These are phyloP conservation scores for Cantharellus anzutake DNA, from an alignment of 768 basidiomycete genomes.

Conservation along the genomic window DNA sequence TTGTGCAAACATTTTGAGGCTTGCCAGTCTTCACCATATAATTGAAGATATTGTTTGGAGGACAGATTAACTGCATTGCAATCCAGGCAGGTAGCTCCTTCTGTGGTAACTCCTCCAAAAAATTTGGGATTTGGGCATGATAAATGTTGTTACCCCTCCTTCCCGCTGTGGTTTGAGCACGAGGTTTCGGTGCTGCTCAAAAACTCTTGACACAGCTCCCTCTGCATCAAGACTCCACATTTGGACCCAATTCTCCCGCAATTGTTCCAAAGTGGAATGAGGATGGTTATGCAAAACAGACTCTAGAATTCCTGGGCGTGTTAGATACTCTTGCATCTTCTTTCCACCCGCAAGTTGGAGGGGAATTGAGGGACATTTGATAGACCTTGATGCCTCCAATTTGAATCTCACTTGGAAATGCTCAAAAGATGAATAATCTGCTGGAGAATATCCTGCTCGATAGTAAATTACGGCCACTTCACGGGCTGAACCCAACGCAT, in stretches of 20 bases:
- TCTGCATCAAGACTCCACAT: conserved; percentile 62
- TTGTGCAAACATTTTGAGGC: conserved; percentile 31
- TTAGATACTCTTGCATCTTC: conserved; percentile 82
- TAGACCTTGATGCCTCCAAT: conserved; percentile 65
- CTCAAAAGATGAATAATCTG: conserved; percentile 46
- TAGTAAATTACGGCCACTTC: conserved; percentile 86
- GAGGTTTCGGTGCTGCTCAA: conserved; percentile 29
- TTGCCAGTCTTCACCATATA: conserved; percentile 62
- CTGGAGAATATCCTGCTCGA: conserved; percentile 73
- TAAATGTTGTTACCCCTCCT: conserved; percentile 97
- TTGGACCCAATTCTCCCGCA: conserved; percentile 67
- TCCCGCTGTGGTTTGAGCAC: conserved; percentile 97
- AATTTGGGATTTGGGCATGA: conserved; percentile 56
- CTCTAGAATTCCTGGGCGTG: conserved; percentile 53
- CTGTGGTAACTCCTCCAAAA: conserved; percentile 41
- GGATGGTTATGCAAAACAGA: conserved; percentile 21
- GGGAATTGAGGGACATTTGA: conserved; percentile 82
- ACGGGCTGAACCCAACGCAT: conserved; percentile 13
- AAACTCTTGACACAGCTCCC: conserved; percentile 32
- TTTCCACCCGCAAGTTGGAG: conserved; percentile 93
- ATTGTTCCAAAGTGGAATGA: conserved; percentile 23
- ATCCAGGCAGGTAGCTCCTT: conserved; percentile 75
- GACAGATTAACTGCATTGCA: conserved; percentile 80
- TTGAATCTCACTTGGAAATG: conserved; percentile 58
- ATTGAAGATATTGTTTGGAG: conserved; percentile 47